These are phyloP conservation scores for Scalesia atractyloides DNA, from an alignment of 129 eudicot species.

Conservation along the genomic window DNA sequence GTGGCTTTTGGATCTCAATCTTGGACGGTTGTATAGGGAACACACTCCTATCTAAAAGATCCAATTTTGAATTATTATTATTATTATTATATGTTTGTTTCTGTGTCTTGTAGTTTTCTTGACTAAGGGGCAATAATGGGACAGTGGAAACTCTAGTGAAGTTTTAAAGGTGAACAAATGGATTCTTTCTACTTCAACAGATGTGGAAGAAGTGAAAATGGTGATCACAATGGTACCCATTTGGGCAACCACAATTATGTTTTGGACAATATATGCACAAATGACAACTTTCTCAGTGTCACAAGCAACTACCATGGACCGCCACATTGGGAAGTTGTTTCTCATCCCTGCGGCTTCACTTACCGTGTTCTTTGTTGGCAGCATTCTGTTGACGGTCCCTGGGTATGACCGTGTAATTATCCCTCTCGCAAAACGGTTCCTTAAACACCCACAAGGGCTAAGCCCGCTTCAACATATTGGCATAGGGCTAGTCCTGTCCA, in stretches of 20 bases:
- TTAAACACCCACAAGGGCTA: slow-evolving; percentile 69
- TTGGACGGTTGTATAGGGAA: slow-evolving; percentile 19
- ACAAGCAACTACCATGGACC: slow-evolving; percentile 78
- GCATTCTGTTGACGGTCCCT: slow-evolving; percentile 71
- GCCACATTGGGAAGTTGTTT: slow-evolving; percentile 64
- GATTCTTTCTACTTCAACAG: slow-evolving; percentile 68
- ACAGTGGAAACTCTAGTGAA: slow-evolving; percentile 24
- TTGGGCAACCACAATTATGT: slow-evolving; percentile 81
- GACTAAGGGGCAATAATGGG: slow-evolving; percentile 88
- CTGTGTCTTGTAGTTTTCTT: slow-evolving; percentile 52
- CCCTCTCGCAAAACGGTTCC: slow-evolving; percentile 43
- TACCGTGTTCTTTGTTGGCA: slow-evolving; percentile 67
- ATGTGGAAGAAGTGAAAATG: slow-evolving; percentile 81
- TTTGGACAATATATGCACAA: slow-evolving; percentile 88
- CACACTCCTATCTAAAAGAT: neutral
- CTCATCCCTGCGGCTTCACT: slow-evolving; percentile 79
- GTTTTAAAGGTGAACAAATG: slow-evolving; percentile 47
- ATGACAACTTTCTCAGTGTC: slow-evolving; percentile 88
- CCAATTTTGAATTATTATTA: neutral
- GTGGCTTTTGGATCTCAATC: slow-evolving; percentile 11
- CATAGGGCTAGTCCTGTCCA: slow-evolving; percentile 53
- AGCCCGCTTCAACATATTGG: slow-evolving; percentile 79
- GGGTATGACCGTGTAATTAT: slow-evolving; percentile 61
- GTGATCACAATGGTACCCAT: slow-evolving; percentile 77
- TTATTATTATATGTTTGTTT: neutral